phyloP scores from a whole-genome alignment of 2,329 filamentous ascomycete species.

The Beauveria caledonica region DNA sequence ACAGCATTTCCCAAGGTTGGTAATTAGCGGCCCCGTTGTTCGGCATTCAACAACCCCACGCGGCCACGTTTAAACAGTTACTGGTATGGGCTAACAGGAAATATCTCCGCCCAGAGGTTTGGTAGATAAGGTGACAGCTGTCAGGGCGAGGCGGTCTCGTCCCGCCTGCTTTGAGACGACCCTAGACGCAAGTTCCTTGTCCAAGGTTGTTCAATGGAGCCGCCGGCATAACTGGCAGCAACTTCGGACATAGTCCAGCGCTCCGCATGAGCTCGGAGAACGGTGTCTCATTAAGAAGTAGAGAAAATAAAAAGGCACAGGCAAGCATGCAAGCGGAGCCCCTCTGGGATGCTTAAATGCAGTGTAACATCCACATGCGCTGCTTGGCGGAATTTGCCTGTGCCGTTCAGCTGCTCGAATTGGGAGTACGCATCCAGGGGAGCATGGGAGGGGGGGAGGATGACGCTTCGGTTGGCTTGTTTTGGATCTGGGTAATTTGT shows the following conservation, averaged over 20 bases:
- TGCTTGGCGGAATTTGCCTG: conserved; percentile 5
- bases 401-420: conserved; percentile 3
- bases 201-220: conserved; percentile 8
- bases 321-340: neutral
- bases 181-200: neutral
- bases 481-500: conserved; percentile 5
- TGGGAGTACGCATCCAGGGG: neutral
- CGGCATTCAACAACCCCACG: conserved; percentile 9
- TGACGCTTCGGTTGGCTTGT: neutral
- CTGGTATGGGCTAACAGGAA: neutral
- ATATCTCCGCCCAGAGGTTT: conserved; percentile 3
- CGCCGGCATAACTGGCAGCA: neutral
- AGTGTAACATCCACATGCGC: conserved; percentile 9
- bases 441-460: neutral
- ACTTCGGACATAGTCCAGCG: conserved; percentile 9
- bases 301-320: neutral
- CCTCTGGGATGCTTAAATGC: neutral
- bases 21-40: neutral
- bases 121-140: conserved; percentile 2
- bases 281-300: neutral
- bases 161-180: neutral
- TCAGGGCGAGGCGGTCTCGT: neutral
- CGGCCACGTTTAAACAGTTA: conserved; percentile 3
- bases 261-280: conserved; percentile 5
- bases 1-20: neutral